These are phyloP conservation scores for Aquilaria yunnanensis DNA, from an alignment of 345 rosid species.

Conservation along the genomic window DNA sequence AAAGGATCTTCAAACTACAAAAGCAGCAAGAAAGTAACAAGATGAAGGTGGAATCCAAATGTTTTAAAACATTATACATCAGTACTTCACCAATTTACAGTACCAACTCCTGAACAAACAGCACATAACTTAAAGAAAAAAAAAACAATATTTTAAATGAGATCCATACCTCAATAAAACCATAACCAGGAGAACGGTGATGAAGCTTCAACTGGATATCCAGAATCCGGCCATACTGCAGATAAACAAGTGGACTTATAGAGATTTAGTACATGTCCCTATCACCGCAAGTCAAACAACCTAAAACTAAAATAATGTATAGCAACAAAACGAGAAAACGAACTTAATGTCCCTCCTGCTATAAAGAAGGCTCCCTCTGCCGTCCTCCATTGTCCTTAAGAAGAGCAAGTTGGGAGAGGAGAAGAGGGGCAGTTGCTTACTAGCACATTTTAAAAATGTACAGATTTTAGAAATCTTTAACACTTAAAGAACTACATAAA, in stretches of 20 bases:
- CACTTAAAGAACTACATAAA: too few relatives aligned
- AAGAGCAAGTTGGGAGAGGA: background rate
- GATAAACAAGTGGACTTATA: background rate
- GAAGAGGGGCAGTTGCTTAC: background rate
- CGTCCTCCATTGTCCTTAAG: background rate
- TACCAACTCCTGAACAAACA: background rate
- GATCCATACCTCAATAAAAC: constrained; percentile 13
- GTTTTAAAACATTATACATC: too few relatives aligned
- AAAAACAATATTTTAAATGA: background rate
- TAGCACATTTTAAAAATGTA: background rate
- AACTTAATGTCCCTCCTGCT: background rate
- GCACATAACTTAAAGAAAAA: background rate
- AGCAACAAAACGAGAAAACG: background rate
- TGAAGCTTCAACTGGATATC: constrained; percentile 36
- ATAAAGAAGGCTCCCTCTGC: too few relatives aligned
- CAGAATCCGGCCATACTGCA: constrained; percentile 32
- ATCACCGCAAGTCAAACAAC: background rate
- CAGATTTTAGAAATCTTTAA: too few relatives aligned
- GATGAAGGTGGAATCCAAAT: too few relatives aligned
- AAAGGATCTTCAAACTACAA: constrained; percentile 42
- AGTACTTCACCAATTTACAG: too few relatives aligned
- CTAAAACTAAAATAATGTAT: background rate
- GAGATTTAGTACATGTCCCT: too few relatives aligned
- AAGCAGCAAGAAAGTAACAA: background rate
- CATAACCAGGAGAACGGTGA: constrained; percentile 20